phyloP scores from a whole-genome alignment of 495 filamentous ascomycete genomes.

The Umbilicaria muhlenbergii region DNA sequence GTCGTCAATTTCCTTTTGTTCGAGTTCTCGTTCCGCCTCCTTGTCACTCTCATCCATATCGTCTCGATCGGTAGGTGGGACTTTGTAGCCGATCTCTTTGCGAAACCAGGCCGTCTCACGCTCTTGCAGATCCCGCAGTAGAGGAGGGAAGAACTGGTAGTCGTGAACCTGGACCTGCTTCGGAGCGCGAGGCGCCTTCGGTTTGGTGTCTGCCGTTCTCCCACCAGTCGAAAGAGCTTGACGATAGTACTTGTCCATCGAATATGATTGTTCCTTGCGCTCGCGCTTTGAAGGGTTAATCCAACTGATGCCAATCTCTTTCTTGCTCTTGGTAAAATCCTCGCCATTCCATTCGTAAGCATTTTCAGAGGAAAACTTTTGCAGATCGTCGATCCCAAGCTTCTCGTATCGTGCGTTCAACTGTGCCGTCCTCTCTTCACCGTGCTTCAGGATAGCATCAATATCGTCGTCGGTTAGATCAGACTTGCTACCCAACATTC shows the following conservation, averaged over 20 bases:
- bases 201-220: conserved; percentile 74
- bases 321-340: conserved; percentile 79
- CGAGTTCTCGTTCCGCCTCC: conserved; percentile 72
- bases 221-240: conserved; percentile 76
- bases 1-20: conserved; percentile 85
- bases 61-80: conserved; percentile 64
- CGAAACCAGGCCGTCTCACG: conserved; percentile 91
- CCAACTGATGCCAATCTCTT: conserved; percentile 90
- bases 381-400: conserved; percentile 93
- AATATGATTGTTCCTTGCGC: conserved; percentile 94
- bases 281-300: conserved; percentile 98
- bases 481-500: conserved; percentile 33
- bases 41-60: conserved; percentile 73
- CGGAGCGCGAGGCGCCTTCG: conserved; percentile 87
- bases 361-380: conserved; percentile 94
- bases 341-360: conserved; percentile 98
- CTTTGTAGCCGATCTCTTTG: conserved; percentile 90
- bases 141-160: conserved; percentile 87
- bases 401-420: conserved; percentile 91
- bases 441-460: conserved; percentile 69
- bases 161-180: conserved; percentile 88
- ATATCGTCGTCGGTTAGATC: conserved; percentile 77
- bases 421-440: conserved; percentile 76
- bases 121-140: conserved; percentile 78
- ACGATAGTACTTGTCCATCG: conserved; percentile 97